phyloP scores from a whole-genome alignment of 2,329 filamentous ascomycete species.

The Elsinoe batatas region DNA sequence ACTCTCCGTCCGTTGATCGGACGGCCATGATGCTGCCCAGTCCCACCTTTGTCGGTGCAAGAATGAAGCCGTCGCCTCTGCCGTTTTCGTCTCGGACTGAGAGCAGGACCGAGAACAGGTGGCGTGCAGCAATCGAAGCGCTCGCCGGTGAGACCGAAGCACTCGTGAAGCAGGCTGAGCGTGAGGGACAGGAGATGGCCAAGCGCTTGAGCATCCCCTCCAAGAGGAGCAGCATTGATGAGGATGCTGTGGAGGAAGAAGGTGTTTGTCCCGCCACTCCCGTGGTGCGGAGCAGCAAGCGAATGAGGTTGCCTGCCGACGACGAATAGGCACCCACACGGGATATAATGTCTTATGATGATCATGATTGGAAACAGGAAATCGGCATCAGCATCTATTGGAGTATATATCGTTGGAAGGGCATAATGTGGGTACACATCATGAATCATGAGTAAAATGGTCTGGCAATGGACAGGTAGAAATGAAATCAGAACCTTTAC shows the following conservation, averaged over 20 bases:
- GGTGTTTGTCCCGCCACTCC: constrained; percentile 43
- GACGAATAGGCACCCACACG: background rate
- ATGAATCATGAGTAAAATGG: too few relatives aligned
- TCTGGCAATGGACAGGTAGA: too few relatives aligned
- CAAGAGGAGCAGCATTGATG: constrained; percentile 36
- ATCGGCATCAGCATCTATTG: background rate
- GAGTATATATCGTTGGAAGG: background rate
- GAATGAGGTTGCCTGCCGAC: constrained; percentile 20
- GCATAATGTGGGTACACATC: too few relatives aligned
- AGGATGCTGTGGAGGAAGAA: constrained; percentile 37
- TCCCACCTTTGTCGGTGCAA: constrained; percentile 7
- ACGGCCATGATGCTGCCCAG: constrained; percentile 21
- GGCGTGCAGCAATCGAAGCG: constrained; percentile 6
- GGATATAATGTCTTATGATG: constrained; percentile 4
- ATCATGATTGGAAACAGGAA: background rate
- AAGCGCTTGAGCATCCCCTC: constrained; percentile 26
- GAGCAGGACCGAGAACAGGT: constrained; percentile 1
- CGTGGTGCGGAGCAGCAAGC: constrained; percentile 43
- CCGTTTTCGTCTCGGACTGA: background rate
- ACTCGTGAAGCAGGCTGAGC: constrained; percentile 6
- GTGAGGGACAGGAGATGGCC: constrained; percentile 4
- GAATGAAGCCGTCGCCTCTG: constrained; percentile 7
- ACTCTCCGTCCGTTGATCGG: constrained; percentile 27
- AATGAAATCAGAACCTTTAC: too few relatives aligned
- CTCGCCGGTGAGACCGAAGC: constrained; percentile 5